A percentile compares a stretch with the other conserved stretches of the same genome.
phyloP scores from a whole-genome alignment of 139 green algal genomes.

The Yamagishiella unicocca region DNA sequence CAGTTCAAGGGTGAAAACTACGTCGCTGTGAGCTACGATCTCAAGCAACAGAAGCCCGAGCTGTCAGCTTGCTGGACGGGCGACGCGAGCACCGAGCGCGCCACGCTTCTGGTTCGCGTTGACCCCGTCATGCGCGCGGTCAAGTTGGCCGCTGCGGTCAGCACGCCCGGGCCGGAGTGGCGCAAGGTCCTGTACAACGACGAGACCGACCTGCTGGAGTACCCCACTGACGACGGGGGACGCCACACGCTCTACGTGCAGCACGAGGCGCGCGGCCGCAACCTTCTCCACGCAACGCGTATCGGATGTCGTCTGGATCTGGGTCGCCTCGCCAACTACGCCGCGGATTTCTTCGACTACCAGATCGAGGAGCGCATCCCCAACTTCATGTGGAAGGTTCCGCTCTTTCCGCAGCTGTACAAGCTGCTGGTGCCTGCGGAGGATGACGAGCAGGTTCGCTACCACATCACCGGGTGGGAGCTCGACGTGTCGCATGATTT shows the following conservation, averaged over 20 bases:
- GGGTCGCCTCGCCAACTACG: constrained; percentile 61
- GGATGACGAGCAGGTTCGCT: constrained; percentile 59
- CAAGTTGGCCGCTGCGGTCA: constrained; percentile 46
- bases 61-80: constrained; percentile 59
- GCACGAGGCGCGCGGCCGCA: constrained; percentile 49
- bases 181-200: constrained; percentile 61
- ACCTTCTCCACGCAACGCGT: constrained; percentile 56
- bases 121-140: constrained; percentile 61
- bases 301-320: constrained; percentile 61
- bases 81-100: constrained; percentile 50
- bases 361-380: constrained; percentile 56
- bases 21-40: constrained; percentile 59
- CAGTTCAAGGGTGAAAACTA: constrained; percentile 54
- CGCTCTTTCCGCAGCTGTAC: constrained; percentile 49
- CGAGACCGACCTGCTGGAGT: constrained; percentile 53
- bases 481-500: constrained; percentile 65
- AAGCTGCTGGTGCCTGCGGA: constrained; percentile 56
- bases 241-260: constrained; percentile 60
- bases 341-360: constrained; percentile 44
- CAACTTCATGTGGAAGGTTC: constrained; percentile 60
- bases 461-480: constrained; percentile 61
- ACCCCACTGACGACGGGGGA: constrained; percentile 52
- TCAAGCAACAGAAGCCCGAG: constrained; percentile 60
- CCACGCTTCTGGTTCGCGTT: constrained; percentile 55
- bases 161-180: constrained; percentile 52